These are phyloP conservation scores for Monilinia vaccinii-corymbosi DNA, from an alignment of 2,329 filamentous ascomycete genomes.

Conservation along the genomic window DNA sequence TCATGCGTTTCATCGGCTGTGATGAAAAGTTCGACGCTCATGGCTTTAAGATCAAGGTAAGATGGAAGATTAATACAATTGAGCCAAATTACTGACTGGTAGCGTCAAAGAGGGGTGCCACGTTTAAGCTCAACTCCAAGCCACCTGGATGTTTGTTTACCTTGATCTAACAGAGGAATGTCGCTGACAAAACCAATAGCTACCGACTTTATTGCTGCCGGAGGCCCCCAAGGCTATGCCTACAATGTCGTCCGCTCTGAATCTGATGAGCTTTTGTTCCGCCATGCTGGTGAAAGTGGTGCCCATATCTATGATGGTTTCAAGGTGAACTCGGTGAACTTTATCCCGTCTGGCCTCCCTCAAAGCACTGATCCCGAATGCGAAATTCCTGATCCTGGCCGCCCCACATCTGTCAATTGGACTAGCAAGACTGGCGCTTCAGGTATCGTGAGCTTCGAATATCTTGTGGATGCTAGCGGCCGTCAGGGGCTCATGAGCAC, in stretches of 20 bases:
- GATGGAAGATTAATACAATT: not conserved
- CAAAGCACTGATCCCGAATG: not conserved
- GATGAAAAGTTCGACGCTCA: constrained; percentile 33
- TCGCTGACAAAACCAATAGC: not conserved
- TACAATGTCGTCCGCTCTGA: constrained; percentile 22
- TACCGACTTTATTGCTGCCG: not conserved
- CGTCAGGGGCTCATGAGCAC: not conserved
- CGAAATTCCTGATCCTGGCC: not conserved
- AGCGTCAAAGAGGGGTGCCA: constrained; percentile 6
- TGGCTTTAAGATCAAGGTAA: constrained; percentile 35
- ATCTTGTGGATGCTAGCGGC: constrained; percentile 3
- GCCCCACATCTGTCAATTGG: not conserved
- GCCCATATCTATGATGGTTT: constrained; percentile 1
- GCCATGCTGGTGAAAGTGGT: constrained; percentile 1
- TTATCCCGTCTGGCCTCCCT: not conserved
- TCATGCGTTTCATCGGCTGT: constrained; percentile 37
- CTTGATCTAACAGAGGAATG: not conserved
- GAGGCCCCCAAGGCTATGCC: not conserved
- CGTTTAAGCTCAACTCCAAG: constrained; percentile 10
- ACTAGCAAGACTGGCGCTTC: not conserved
- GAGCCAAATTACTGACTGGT: not conserved
- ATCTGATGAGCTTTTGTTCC: constrained; percentile 1
- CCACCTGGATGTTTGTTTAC: not conserved
- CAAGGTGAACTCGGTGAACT: constrained; percentile 1
- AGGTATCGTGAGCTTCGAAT: not conserved